These are phyloP conservation scores for Nigrospora oryzae DNA, from an alignment of 2,329 filamentous ascomycete species.

Conservation along the genomic window DNA sequence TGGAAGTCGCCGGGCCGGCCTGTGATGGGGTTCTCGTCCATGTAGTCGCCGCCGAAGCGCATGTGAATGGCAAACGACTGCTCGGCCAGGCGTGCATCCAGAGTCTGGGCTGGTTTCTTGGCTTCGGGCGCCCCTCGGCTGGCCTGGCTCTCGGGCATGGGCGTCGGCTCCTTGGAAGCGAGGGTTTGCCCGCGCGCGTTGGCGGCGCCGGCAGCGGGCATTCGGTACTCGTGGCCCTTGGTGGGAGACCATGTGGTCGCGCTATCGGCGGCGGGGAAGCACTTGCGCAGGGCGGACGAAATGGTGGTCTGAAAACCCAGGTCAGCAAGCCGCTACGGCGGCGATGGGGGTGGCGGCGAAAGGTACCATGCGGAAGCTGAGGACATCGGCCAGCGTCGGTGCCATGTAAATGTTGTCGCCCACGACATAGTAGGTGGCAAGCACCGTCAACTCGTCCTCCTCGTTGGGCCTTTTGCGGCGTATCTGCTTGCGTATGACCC, in stretches of 20 bases:
- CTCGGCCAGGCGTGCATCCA: conserved; percentile 35
- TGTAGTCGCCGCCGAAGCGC: conserved; percentile 54
- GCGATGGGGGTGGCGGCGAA: conserved; percentile 6
- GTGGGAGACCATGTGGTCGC: conserved; percentile 47
- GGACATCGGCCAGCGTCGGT: conserved; percentile 49
- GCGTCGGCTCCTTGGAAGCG: conserved; percentile 38
- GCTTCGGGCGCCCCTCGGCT: conserved; percentile 1
- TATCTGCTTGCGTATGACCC: conserved; percentile 63
- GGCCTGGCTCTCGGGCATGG: conserved; percentile 27
- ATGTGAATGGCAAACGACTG: conserved; percentile 50
- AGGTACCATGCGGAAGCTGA: conserved; percentile 49
- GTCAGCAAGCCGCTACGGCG: not conserved
- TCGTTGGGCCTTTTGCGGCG: conserved; percentile 45
- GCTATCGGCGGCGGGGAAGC: conserved; percentile 40
- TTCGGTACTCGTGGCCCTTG: conserved; percentile 42
- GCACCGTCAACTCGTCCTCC: conserved; percentile 51
- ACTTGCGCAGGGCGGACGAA: conserved; percentile 44
- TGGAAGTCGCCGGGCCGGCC: conserved; percentile 59
- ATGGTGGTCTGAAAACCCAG: conserved; percentile 36
- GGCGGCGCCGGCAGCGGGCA: conserved; percentile 16
- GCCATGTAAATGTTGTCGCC: conserved; percentile 62
- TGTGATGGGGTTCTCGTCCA: conserved; percentile 61
- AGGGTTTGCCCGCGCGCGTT: conserved; percentile 19
- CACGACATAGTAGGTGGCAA: conserved; percentile 55
- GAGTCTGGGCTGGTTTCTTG: conserved; percentile 7